These are phyloP conservation scores for Coffea humblotiana DNA, from an alignment of 305 asterid genomes.

Conservation along the genomic window DNA sequence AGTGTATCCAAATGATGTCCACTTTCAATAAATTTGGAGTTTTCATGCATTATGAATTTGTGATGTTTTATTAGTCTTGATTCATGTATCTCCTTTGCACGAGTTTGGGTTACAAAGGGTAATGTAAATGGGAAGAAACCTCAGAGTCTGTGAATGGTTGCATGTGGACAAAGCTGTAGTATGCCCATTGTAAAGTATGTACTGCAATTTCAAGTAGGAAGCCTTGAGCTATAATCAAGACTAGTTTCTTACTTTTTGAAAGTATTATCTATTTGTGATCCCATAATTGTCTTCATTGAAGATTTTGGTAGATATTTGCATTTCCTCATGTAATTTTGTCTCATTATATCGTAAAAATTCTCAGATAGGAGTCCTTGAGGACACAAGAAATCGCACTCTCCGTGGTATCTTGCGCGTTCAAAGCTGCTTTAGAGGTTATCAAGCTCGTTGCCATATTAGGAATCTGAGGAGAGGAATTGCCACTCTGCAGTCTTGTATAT, in stretches of 20 bases:
- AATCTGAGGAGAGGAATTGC: constrained; percentile 63
- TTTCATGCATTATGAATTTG: neutral
- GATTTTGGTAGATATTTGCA: neutral
- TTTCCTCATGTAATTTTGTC: neutral
- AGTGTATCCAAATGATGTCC: neutral
- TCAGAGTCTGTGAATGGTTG: neutral
- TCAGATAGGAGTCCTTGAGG: constrained; percentile 96
- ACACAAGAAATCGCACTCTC: constrained; percentile 93
- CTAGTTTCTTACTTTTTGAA: neutral
- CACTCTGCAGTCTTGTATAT: constrained; percentile 78
- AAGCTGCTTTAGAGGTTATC: constrained; percentile 97
- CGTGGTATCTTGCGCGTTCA: constrained; percentile 92
- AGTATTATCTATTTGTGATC: neutral
- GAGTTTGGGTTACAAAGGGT: neutral
- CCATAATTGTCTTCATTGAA: neutral
- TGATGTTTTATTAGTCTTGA: neutral
- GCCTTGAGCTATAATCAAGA: neutral
- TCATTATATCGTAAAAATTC: neutral
- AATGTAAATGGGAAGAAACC: neutral
- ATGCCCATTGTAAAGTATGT: neutral
- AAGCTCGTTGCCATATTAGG: constrained; percentile 70
- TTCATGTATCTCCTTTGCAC: neutral
- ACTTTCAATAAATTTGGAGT: neutral
- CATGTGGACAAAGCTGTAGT: neutral
- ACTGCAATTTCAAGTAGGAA: neutral